These are phyloP conservation scores for Sphagnurus paluster DNA, from an alignment of 1,284 basidiomycete genomes.

Conservation along the genomic window DNA sequence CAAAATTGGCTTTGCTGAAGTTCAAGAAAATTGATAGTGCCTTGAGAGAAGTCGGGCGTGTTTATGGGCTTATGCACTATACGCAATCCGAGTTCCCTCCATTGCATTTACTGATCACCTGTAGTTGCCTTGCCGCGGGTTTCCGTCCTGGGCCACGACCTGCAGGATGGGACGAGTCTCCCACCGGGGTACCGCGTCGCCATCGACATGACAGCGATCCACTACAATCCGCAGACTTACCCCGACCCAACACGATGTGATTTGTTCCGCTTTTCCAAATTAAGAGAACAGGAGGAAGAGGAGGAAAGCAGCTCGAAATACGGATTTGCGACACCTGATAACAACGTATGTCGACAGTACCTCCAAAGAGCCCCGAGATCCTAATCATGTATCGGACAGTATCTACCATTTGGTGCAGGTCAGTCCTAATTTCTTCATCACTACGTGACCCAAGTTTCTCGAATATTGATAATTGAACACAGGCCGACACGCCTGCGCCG, in stretches of 20 bases:
- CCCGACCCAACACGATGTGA: conserved; percentile 40
- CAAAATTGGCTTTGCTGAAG: conserved; percentile 31
- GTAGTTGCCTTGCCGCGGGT: conserved; percentile 33
- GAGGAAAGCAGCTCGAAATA: conserved; percentile 26
- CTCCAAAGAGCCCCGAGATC: no score
- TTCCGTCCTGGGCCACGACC: conserved; percentile 26
- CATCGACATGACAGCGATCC: conserved; percentile 41
- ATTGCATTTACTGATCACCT: background rate
- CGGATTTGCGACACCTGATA: conserved; percentile 33
- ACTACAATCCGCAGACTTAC: conserved; percentile 42
- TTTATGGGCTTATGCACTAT: conserved; percentile 35
- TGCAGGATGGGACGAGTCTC: conserved; percentile 43
- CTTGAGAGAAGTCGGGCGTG: conserved; percentile 35
- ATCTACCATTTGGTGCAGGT: conserved; percentile 37
- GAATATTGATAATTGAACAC: background rate
- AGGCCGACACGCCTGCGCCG: conserved; percentile 38
- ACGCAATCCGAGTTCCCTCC: background rate
- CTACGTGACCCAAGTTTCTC: background rate
- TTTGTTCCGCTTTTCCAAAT: conserved; percentile 45
- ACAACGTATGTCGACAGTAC: conserved; percentile 31
- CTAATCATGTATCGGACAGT: no score
- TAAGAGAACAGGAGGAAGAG: conserved; percentile 33
- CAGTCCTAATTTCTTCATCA: conserved; percentile 5
- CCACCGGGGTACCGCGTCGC: conserved; percentile 44
- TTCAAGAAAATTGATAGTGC: conserved; percentile 37